A percentile compares a stretch with the other conserved stretches of the same genome.
These are phyloP conservation scores for Arthonia radiata DNA, from an alignment of 495 filamentous ascomycete species.

Conservation along the genomic window DNA sequence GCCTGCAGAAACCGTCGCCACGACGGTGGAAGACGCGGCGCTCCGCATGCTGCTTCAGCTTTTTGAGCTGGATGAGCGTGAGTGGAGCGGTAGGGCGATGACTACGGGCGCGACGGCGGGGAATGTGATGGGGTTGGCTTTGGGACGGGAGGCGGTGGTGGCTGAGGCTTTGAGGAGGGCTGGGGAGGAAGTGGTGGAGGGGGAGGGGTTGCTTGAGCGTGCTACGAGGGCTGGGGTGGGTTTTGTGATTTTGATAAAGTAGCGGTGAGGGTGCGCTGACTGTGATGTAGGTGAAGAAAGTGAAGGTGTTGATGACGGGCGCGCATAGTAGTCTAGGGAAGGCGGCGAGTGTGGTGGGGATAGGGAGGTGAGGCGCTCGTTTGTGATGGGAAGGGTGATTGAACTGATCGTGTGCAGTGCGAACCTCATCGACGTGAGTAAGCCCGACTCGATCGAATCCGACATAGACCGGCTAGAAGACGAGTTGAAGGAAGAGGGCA, in stretches of 20 bases:
- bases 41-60: conserved; percentile 44
- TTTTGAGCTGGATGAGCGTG: conserved; percentile 25
- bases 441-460: conserved; percentile 32
- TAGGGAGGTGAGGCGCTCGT: too few species aligned
- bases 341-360: conserved; percentile 54
- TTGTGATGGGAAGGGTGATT: too few species aligned
- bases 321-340: conserved; percentile 66
- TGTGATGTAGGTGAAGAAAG: conserved; percentile 5
- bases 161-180: too few species aligned
- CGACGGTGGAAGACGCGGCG: conserved; percentile 47
- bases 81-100: conserved; percentile 41
- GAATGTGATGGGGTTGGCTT: conserved; percentile 45
- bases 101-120: conserved; percentile 76
- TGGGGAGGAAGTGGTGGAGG: too few species aligned
- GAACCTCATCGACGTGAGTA: conserved; percentile 34
- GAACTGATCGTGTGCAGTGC: too few species aligned
- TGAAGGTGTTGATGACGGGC: conserved; percentile 46
- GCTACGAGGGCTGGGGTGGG: conserved; percentile 47
- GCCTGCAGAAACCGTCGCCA: conserved; percentile 43
- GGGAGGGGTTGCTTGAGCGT: too few species aligned
- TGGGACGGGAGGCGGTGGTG: conserved; percentile 7
- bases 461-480: conserved; percentile 36
- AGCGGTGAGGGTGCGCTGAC: conserved; percentile 12
- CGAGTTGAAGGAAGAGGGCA: conserved; percentile 22
- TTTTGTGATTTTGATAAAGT: conserved; percentile 34